A percentile compares a stretch with the other conserved stretches of the same genome.
Evolutionary conservation across 2,329 filamentous ascomycete species (phyloP).

Genomic region (Chaetomium globosum): DNA sequence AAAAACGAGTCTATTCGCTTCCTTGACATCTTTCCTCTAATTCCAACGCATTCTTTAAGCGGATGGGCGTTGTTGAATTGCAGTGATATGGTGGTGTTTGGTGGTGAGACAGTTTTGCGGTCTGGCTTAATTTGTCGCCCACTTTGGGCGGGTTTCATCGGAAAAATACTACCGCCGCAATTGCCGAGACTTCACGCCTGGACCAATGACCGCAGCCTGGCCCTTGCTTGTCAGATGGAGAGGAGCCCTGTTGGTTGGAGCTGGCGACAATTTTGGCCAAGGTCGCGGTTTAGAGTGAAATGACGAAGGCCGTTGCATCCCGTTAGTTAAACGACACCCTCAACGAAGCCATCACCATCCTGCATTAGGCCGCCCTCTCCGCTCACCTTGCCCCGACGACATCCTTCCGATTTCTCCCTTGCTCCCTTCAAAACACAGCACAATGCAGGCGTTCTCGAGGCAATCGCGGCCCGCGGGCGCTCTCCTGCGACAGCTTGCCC

Average conservation of each 20-base stretch:
- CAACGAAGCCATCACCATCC: conserved; percentile 23
- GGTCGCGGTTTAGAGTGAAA: conserved; percentile 30
- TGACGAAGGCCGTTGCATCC: conserved; percentile 28
- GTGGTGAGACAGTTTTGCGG: too few species aligned
- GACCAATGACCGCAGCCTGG: conserved; percentile 21
- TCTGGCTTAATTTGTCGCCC: too few species aligned
- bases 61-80: too few species aligned
- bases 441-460: conserved; percentile 85
- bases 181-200: conserved; percentile 15
- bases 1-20: too few species aligned
- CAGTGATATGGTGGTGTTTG: too few species aligned
- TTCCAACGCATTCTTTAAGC: too few species aligned
- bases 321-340: conserved; percentile 15
- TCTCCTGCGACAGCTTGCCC: conserved; percentile 65
- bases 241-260: conserved; percentile 24
- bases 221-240: conserved; percentile 13
- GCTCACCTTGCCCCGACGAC: conserved; percentile 3
- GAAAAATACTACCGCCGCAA: conserved; percentile 30
- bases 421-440: conserved; percentile 41
- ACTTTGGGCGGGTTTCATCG: conserved; percentile 1
- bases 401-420: conserved; percentile 15
- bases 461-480: conserved; percentile 67
- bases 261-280: conserved; percentile 31
- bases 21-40: too few species aligned
- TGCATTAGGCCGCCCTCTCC: conserved; percentile 21